Conservation (phyloP, 495 filamentous ascomycete genomes). For the Choiromyces venosus region DNA sequence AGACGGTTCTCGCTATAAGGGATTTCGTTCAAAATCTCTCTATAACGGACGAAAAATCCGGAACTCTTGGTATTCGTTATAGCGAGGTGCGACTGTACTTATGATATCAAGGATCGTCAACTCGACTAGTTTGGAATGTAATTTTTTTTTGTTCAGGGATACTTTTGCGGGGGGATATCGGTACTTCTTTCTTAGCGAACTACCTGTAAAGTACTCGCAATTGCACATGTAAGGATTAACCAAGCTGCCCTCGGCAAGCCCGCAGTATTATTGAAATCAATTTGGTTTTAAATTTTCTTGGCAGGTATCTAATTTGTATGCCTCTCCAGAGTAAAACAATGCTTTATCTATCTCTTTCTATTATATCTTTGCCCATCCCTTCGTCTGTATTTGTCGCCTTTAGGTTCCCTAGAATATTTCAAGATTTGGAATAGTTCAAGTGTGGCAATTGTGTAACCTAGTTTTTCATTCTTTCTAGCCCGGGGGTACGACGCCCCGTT, state of each 20-base stretch:
- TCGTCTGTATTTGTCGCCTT: too few species aligned
- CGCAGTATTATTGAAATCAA: neutral
- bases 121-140: neutral
- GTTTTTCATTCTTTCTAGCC: too few species aligned
- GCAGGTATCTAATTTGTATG: neutral
- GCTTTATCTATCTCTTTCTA: neutral
- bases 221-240: neutral
- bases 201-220: neutral
- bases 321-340: neutral
- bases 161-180: neutral
- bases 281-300: neutral
- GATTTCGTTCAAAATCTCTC: too few species aligned
- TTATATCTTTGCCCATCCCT: neutral
- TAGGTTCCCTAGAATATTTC: too few species aligned
- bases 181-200: too few species aligned
- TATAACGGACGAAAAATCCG: too few species aligned
- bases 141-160: neutral
- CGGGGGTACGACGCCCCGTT: too few species aligned
- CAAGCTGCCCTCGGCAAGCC: neutral
- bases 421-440: too few species aligned
- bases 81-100: too few species aligned
- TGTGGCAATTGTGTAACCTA: too few species aligned
- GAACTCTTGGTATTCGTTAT: too few species aligned
- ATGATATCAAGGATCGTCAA: neutral
- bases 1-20: too few species aligned